Evolutionary conservation across 2,329 filamentous ascomycete genomes (phyloP).

Genomic region (Aureobasidium sp.): DNA sequence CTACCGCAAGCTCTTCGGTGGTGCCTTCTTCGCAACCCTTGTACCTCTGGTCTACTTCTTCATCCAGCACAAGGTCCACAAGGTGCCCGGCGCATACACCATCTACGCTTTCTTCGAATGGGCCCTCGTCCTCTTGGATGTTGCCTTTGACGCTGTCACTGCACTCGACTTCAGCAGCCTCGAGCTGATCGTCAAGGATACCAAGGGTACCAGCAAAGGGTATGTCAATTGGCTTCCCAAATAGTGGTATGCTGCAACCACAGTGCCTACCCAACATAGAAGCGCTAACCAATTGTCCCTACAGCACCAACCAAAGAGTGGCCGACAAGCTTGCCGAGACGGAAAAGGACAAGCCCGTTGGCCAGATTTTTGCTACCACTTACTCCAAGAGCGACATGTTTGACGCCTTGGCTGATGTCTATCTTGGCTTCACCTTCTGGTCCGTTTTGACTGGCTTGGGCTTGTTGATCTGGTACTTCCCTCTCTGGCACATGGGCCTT

Average conservation of each 20-base stretch:
- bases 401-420: slow-evolving; percentile 79
- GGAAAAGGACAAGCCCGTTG: slow-evolving; percentile 60
- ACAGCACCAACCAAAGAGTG: slow-evolving; percentile 38
- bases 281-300: background rate
- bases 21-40: slow-evolving; percentile 81
- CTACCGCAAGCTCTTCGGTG: slow-evolving; percentile 78
- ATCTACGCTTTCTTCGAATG: slow-evolving; percentile 98
- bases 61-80: slow-evolving; percentile 97
- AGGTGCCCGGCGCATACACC: slow-evolving; percentile 88
- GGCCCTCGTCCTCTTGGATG: slow-evolving; percentile 88
- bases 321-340: slow-evolving; percentile 23
- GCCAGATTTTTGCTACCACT: slow-evolving; percentile 58
- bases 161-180: slow-evolving; percentile 84
- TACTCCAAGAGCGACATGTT: slow-evolving; percentile 69
- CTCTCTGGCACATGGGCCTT: slow-evolving; percentile 98
- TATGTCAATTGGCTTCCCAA: slow-evolving; percentile 95
- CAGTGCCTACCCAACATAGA: background rate
- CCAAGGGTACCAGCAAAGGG: slow-evolving; percentile 89
- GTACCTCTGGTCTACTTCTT: slow-evolving; percentile 93
- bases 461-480: slow-evolving; percentile 88
- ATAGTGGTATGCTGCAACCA: slow-evolving; percentile 39
- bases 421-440: slow-evolving; percentile 96
- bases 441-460: slow-evolving; percentile 84
- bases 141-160: slow-evolving; percentile 92
- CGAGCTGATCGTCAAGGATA: slow-evolving; percentile 79